phyloP scores from a whole-genome alignment of 108 stramenopile species.

The Pseudonitzschia pungens region DNA sequence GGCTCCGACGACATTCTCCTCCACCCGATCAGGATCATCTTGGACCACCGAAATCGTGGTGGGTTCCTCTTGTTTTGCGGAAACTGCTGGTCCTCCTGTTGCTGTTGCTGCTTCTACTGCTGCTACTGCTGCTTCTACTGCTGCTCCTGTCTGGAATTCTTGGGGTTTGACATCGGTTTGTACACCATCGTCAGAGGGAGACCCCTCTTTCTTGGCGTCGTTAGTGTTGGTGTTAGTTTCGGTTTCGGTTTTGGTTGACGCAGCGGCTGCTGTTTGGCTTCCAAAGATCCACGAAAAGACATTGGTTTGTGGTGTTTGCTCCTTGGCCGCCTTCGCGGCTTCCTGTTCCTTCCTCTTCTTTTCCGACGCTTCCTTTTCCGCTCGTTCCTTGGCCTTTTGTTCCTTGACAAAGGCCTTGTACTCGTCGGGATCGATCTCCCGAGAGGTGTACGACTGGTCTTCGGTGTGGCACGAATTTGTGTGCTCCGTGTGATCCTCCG shows the following conservation, averaged over 20 bases:
- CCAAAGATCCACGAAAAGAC: conserved; percentile 11
- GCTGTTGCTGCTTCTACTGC: too few species aligned
- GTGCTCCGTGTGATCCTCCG: too few species aligned
- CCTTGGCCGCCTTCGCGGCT: background rate
- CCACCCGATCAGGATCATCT: too few species aligned
- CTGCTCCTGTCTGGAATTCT: too few species aligned
- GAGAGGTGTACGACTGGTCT: background rate
- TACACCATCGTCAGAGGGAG: too few species aligned
- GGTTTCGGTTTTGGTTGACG: too few species aligned
- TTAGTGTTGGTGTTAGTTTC: too few species aligned
- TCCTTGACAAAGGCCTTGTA: conserved; percentile 5
- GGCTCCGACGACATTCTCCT: background rate
- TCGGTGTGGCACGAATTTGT: background rate
- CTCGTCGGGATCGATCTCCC: background rate
- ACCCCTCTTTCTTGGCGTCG: too few species aligned
- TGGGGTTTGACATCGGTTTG: too few species aligned
- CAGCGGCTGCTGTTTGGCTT: too few species aligned
- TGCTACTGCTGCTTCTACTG: too few species aligned
- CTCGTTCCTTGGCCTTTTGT: background rate
- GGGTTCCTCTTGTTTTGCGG: background rate
- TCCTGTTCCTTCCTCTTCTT: background rate
- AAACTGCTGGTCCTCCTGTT: background rate
- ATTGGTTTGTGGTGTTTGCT: background rate
- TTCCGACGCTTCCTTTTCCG: background rate
- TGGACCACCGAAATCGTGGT: too few species aligned